Conservation (phyloP, 306 rosid species). For the Senna tora region DNA sequence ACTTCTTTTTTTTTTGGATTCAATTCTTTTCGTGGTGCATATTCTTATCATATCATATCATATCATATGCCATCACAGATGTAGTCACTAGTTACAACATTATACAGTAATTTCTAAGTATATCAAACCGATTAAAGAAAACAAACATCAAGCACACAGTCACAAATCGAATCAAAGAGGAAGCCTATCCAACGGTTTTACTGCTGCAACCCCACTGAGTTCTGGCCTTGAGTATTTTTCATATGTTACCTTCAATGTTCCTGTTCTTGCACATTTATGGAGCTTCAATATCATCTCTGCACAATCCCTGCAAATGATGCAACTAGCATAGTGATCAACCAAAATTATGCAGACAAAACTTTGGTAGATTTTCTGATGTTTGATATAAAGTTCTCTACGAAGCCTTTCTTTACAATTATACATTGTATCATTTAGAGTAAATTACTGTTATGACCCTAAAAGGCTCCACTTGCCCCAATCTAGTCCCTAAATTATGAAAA, state of each 20-base stretch:
- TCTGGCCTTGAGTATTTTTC: conserved; percentile 70
- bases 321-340: conserved; percentile 15
- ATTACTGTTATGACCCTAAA: no score
- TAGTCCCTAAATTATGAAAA: no score
- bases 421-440: no score
- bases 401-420: no score
- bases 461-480: no score
- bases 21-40: background rate
- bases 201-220: conserved; percentile 55
- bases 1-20: background rate
- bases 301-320: conserved; percentile 53
- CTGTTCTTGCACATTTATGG: conserved; percentile 64
- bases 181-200: conserved; percentile 67
- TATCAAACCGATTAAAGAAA: background rate
- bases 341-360: no score
- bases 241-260: conserved; percentile 63
- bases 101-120: conserved; percentile 3
- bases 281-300: conserved; percentile 77
- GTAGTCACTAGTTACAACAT: conserved; percentile 28
- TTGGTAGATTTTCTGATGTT: no score
- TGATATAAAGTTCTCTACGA: no score
- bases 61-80: background rate
- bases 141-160: conserved; percentile 11
- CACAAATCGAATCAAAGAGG: conserved; percentile 50
- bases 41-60: background rate